A percentile compares a stretch with the other conserved stretches of the same genome.
Evolutionary conservation across 306 rosid species (phyloP).

Genomic region (Aeschynomene evenia): DNA sequence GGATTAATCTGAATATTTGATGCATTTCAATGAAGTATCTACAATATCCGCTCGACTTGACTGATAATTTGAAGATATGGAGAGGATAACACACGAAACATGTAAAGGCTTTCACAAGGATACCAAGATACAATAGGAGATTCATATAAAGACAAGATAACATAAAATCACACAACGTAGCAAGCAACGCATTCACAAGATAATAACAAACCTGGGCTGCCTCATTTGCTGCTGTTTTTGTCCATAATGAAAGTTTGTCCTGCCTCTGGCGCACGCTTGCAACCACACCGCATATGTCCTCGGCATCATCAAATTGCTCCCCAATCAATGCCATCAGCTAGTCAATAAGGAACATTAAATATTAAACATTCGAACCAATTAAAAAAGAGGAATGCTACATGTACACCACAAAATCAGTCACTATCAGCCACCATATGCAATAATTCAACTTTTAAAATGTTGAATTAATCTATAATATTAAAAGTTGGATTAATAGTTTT

Average conservation of each 20-base stretch:
- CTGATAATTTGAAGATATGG: neutral
- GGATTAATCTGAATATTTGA: neutral
- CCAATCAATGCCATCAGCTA: slow-evolving; percentile 97
- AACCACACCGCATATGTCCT: slow-evolving; percentile 94
- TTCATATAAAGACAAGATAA: neutral
- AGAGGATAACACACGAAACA: neutral
- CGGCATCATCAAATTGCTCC: slow-evolving; percentile 88
- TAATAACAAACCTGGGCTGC: slow-evolving; percentile 75
- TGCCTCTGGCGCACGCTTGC: slow-evolving; percentile 94
- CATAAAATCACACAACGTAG: slow-evolving; percentile 6
- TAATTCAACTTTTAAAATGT: too few species aligned
- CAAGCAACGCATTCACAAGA: neutral
- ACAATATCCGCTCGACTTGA: neutral
- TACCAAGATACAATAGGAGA: neutral
- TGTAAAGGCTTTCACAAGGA: neutral
- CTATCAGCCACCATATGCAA: too few species aligned
- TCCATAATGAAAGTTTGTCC: slow-evolving; percentile 91
- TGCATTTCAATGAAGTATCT: neutral
- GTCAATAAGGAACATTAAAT: neutral
- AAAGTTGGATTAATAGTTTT: too few species aligned
- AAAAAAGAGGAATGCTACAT: too few species aligned
- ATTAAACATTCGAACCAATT: slow-evolving; percentile 16
- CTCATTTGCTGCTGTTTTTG: slow-evolving; percentile 90
- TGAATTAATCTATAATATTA: too few species aligned
- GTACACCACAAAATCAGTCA: too few species aligned